Evolutionary conservation across 768 basidiomycete genomes (phyloP), one percentile per base, ranked within the genome.

Genomic region (Suillus hirtellus): DNA sequence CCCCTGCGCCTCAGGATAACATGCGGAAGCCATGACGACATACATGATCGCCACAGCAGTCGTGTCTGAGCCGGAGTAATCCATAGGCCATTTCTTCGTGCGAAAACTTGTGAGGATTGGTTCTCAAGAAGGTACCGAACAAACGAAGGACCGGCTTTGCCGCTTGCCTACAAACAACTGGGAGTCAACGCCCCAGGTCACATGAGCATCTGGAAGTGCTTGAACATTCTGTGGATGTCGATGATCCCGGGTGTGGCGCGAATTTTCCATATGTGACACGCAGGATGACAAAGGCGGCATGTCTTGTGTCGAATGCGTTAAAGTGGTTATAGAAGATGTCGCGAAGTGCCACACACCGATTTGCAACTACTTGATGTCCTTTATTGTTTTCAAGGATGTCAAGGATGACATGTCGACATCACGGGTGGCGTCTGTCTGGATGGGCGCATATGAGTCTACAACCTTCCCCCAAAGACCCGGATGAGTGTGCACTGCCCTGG

Each of bases 1-100:
- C 3, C 63, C 68, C 55, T 88, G 86, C 0, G 84, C 78, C n/a
- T 81, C 78, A 2, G 86, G 85, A 64, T 83, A 81, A 62, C 78
- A 79, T 0, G 84, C 83, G 0, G 86, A 81, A 17, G 86, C 85
- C 77, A 88, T 80, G 19, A 88, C 73, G 2, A 78, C 69, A 46
- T 85, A 75, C 66, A 82, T 83, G 63, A 88, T 84, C 0, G 82
- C 86, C 11, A 84, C 81, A 5, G 86, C 84, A 11, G 85, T 88
- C 67, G 87, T 89, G 66, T 88, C 87, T 0, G 84, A 82, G 15
- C 87, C 87, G 40, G 73, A 88, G 83, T 40, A 81, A 80, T 0
- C 87, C 88, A 0, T 89, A 89, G 0, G 84, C 83, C 24, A 82
- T 80, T 68, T 89, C 87, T 62, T 84, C 77, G 61, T 84, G 76